Percentiles rank a stretch among this genome's conserved stretches.
phyloP scores from a whole-genome alignment of 306 rosid genomes.

The Vigna reflexopilosa region DNA sequence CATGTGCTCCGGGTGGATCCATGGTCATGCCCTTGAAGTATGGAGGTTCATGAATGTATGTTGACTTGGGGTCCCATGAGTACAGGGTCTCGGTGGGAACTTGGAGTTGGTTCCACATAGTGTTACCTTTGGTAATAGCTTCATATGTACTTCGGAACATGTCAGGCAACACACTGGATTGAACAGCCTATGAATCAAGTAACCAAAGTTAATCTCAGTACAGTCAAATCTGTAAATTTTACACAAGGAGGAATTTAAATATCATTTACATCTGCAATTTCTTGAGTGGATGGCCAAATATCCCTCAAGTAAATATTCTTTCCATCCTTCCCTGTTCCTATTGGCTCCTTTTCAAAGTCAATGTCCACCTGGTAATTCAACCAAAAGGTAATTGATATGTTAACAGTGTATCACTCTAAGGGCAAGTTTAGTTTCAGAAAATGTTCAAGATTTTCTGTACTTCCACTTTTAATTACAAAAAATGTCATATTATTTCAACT shows the following conservation, averaged over 20 bases:
- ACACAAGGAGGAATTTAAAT: slow-evolving; percentile 12
- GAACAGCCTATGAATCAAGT: slow-evolving; percentile 71
- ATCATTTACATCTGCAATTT: slow-evolving; percentile 72
- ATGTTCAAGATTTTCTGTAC: not conserved
- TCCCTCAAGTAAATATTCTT: slow-evolving; percentile 77
- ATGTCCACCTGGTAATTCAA: slow-evolving; percentile 76
- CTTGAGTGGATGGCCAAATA: slow-evolving; percentile 91
- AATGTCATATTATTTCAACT: not conserved
- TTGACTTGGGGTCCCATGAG: slow-evolving; percentile 94
- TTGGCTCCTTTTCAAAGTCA: slow-evolving; percentile 91
- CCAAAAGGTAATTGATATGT: slow-evolving; percentile 20
- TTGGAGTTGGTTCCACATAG: slow-evolving; percentile 89
- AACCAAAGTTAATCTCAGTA: slow-evolving; percentile 41
- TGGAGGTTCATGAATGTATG: slow-evolving; percentile 98
- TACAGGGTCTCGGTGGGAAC: slow-evolving; percentile 81
- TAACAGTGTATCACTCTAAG: slow-evolving; percentile 44
- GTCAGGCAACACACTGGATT: slow-evolving; percentile 90
- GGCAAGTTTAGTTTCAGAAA: not conserved
- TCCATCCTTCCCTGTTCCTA: slow-evolving; percentile 90
- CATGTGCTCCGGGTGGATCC: slow-evolving; percentile 96
- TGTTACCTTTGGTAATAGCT: slow-evolving; percentile 88
- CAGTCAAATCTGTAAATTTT: slow-evolving; percentile 13
- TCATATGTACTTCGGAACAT: slow-evolving; percentile 95
- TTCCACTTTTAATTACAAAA: not conserved
- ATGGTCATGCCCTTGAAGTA: slow-evolving; percentile 94